These are phyloP conservation scores for Cordyceps militaris DNA, from an alignment of 2,329 filamentous ascomycete genomes.

Conservation along the genomic window DNA sequence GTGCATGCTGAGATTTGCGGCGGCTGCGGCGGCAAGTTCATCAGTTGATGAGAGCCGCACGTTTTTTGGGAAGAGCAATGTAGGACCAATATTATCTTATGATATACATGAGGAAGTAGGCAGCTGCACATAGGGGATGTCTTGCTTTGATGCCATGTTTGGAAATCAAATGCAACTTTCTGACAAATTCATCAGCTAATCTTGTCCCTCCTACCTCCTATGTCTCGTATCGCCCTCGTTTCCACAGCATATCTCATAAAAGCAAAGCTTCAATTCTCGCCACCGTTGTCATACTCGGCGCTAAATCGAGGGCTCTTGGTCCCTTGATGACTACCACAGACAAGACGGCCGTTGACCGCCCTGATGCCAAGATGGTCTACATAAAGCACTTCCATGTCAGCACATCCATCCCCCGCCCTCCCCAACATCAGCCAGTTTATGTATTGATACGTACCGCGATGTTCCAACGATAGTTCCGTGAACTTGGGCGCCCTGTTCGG, in stretches of 20 bases:
- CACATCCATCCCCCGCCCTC: background rate
- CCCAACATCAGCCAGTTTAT: too few species aligned
- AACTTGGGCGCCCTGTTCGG: conserved; percentile 1
- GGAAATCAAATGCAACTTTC: too few species aligned
- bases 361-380: background rate
- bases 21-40: conserved; percentile 36
- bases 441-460: conserved; percentile 8
- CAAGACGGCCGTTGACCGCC: conserved; percentile 16
- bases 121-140: too few species aligned
- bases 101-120: too few species aligned
- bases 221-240: background rate
- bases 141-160: too few species aligned
- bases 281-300: background rate
- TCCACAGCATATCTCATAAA: background rate
- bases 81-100: background rate
- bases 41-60: conserved; percentile 21
- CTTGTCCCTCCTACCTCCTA: too few species aligned
- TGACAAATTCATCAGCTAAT: too few species aligned
- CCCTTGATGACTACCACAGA: conserved; percentile 18
- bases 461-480: conserved; percentile 16
- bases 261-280: background rate
- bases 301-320: conserved; percentile 12
- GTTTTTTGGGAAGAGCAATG: background rate
- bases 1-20: conserved; percentile 31
- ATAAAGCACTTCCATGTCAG: background rate